Evolutionary conservation across 2,329 filamentous ascomycete species (phyloP).

Genomic region (Mollisia scopiformis): DNA sequence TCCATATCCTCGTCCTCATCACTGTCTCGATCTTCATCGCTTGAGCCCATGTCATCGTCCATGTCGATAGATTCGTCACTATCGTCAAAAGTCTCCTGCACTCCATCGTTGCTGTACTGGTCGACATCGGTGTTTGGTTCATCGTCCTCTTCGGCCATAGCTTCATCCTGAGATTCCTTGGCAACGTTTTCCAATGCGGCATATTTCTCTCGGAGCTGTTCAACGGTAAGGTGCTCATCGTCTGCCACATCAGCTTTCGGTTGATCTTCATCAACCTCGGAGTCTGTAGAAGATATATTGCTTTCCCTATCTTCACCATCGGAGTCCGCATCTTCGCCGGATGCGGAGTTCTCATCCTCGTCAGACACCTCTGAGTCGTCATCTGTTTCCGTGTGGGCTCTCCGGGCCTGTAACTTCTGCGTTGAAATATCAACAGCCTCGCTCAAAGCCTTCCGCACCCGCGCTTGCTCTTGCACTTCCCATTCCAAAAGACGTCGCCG

Average conservation of each 20-base stretch:
- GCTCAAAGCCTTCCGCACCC: constrained; percentile 70
- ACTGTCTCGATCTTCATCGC: constrained; percentile 51
- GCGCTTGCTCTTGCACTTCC: constrained; percentile 66
- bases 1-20: constrained; percentile 47
- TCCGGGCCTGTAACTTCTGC: constrained; percentile 67
- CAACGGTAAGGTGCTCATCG: constrained; percentile 69
- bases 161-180: constrained; percentile 35
- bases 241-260: constrained; percentile 50
- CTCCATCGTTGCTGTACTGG: not conserved
- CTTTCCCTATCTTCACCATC: constrained; percentile 47
- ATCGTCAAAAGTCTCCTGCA: constrained; percentile 42
- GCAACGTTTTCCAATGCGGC: constrained; percentile 57
- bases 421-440: constrained; percentile 75
- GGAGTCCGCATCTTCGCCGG: constrained; percentile 40
- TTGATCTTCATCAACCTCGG: constrained; percentile 57
- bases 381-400: constrained; percentile 51
- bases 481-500: constrained; percentile 60
- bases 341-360: constrained; percentile 37
- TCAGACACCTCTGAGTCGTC: constrained; percentile 37
- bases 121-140: constrained; percentile 30
- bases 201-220: constrained; percentile 71
- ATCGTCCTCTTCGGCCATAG: constrained; percentile 32
- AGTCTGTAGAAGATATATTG: constrained; percentile 66
- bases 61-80: constrained; percentile 70
- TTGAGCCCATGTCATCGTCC: constrained; percentile 67